Conservation (phyloP, 371 early-diverging fungal genomes). For the Mucor sp. region DNA sequence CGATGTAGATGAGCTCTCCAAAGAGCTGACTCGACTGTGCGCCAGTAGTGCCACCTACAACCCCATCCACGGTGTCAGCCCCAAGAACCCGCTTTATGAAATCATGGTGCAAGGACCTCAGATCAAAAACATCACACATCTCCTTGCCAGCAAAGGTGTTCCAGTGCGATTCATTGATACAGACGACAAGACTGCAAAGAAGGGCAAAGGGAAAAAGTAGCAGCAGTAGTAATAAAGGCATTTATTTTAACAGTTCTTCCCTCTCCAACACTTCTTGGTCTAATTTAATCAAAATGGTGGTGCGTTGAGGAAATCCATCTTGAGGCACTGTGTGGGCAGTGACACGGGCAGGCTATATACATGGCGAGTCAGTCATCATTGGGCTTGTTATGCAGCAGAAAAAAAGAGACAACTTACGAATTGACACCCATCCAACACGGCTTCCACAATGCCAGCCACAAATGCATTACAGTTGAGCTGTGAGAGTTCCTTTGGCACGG, state of each 20-base stretch:
- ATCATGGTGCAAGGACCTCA: constrained; percentile 82
- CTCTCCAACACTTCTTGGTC: constrained; percentile 79
- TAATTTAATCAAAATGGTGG: constrained; percentile 94
- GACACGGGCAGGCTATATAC: constrained; percentile 84
- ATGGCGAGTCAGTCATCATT: background rate
- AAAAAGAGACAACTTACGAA: constrained; percentile 68
- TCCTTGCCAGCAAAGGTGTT: constrained; percentile 56
- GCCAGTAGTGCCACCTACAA: constrained; percentile 68
- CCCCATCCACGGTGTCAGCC: constrained; percentile 59
- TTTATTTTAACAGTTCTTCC: constrained; percentile 70
- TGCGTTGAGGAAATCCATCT: constrained; percentile 89
- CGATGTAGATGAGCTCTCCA: constrained; percentile 64
- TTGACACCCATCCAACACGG: constrained; percentile 87
- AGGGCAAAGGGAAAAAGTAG: constrained; percentile 49
- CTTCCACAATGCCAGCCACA: constrained; percentile 95
- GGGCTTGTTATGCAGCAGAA: no score
- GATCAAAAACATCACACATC: constrained; percentile 54
- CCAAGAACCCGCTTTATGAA: constrained; percentile 60
- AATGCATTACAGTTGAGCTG: constrained; percentile 93
- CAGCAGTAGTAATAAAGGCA: background rate
- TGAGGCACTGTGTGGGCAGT: constrained; percentile 92
- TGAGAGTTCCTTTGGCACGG: constrained; percentile 90
- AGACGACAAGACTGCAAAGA: constrained; percentile 68
- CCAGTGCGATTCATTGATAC: constrained; percentile 60
- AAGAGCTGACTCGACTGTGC: constrained; percentile 63